Conservation (phyloP, 352 stramenopile genomes). For the Globisporangium heterothallicum region DNA sequence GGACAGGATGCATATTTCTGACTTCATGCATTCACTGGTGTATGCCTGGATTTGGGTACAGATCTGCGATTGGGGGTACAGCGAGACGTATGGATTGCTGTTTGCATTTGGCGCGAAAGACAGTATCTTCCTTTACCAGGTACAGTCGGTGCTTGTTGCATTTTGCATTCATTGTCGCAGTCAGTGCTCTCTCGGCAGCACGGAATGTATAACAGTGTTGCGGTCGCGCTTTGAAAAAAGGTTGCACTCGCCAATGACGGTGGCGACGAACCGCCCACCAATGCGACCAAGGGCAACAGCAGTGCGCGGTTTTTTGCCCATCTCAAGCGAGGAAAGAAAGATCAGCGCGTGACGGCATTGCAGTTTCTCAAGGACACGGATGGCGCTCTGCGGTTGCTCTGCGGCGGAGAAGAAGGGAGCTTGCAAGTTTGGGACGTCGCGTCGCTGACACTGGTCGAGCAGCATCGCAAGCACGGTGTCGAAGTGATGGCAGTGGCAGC, state of each 20-base stretch:
- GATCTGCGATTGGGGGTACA: constrained; percentile 63
- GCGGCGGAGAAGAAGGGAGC: constrained; percentile 56
- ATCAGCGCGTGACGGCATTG: constrained; percentile 57
- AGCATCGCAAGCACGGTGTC: constrained; percentile 58
- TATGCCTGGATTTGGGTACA: constrained; percentile 15
- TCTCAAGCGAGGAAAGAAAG: constrained; percentile 43
- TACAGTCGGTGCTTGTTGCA: too few relatives aligned
- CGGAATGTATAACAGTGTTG: too few relatives aligned
- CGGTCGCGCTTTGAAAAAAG: too few relatives aligned
- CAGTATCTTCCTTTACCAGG: constrained; percentile 55
- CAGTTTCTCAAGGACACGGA: constrained; percentile 31
- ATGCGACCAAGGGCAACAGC: not conserved
- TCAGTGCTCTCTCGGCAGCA: too few relatives aligned
- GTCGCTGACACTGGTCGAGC: constrained; percentile 37
- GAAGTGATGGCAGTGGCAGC: constrained; percentile 46
- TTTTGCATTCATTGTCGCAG: too few relatives aligned
- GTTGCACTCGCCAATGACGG: constrained; percentile 4
- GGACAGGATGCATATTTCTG: too few relatives aligned
- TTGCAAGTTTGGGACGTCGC: constrained; percentile 74
- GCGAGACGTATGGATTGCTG: constrained; percentile 27
- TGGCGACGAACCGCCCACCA: not conserved
- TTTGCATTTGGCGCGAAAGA: constrained; percentile 60
- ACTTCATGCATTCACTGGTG: not conserved
- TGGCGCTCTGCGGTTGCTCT: constrained; percentile 38
- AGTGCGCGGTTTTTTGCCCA: constrained; percentile 37